These are phyloP conservation scores for Eucalyptus fibrosa DNA, from an alignment of 345 rosid species.

Conservation along the genomic window DNA sequence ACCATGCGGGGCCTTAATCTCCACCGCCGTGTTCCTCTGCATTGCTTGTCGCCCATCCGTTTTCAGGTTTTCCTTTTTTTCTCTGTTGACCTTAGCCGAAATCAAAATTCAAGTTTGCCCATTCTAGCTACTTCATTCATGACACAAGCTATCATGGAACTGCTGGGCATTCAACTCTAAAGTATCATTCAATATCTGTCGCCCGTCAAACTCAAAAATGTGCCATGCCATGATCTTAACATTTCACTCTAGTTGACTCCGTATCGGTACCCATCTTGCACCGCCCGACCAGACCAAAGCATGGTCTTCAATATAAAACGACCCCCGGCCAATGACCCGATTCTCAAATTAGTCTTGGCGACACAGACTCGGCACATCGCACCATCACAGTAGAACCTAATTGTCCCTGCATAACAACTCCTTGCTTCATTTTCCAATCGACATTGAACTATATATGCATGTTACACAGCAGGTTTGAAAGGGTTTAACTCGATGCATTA, in stretches of 20 bases:
- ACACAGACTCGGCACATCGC: not conserved
- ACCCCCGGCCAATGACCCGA: not conserved
- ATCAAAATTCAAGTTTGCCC: not conserved
- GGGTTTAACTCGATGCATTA: not conserved
- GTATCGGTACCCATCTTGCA: not conserved
- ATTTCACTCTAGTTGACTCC: not conserved
- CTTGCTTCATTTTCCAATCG: not conserved
- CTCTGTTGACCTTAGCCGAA: not conserved
- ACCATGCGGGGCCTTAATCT: too few relatives aligned
- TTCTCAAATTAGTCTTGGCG: not conserved
- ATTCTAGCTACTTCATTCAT: not conserved
- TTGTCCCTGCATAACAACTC: not conserved
- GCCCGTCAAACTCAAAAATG: not conserved
- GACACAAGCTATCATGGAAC: not conserved
- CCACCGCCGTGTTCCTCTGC: not conserved
- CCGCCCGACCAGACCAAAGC: not conserved
- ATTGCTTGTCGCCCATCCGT: not conserved
- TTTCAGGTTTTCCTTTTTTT: not conserved
- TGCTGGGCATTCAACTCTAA: not conserved
- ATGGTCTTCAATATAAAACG: not conserved
- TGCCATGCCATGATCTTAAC: rapidly evolving
- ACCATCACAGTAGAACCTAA: not conserved
- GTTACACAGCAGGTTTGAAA: not conserved
- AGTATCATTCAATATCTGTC: not conserved
- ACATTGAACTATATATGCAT: not conserved